Conservation (phyloP, 2,329 filamentous ascomycete genomes). For the Penicillium sp. region DNA sequence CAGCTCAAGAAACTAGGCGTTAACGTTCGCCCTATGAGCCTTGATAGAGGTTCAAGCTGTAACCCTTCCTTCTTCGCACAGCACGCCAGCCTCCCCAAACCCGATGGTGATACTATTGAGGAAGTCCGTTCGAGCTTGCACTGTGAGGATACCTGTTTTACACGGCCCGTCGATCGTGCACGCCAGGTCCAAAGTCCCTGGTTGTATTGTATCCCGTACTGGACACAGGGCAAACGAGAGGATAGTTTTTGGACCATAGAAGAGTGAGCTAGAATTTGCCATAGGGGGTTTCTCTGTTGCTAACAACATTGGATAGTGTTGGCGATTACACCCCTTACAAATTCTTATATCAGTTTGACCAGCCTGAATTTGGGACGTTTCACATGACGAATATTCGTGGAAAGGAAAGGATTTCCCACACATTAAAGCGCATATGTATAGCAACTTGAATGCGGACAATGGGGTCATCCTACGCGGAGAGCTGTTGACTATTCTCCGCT, state of each 20-base stretch:
- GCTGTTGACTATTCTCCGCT: not conserved
- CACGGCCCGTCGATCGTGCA: not conserved
- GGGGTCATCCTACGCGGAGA: not conserved
- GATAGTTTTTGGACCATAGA: not conserved
- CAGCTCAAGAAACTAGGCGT: not conserved
- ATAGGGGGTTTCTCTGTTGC: no score
- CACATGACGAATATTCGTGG: not conserved
- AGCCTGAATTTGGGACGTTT: not conserved
- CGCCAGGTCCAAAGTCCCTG: not conserved
- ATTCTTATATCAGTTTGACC: rapidly evolving
- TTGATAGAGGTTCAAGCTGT: not conserved
- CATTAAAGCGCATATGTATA: not conserved
- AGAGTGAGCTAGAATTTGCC: not conserved
- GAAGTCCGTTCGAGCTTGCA: not conserved
- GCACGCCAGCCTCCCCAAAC: not conserved
- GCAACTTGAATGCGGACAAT: not conserved
- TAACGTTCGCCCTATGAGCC: not conserved
- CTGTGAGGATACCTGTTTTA: not conserved
- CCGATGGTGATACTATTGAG: not conserved
- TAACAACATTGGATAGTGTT: not conserved
- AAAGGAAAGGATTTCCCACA: not conserved
- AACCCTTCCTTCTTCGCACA: not conserved
- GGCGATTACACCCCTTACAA: not conserved
- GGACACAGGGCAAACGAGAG: no score
- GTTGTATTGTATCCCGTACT: not conserved